Conservation (phyloP, 2,329 filamentous ascomycete species). For the Epichloe aotearoae region DNA sequence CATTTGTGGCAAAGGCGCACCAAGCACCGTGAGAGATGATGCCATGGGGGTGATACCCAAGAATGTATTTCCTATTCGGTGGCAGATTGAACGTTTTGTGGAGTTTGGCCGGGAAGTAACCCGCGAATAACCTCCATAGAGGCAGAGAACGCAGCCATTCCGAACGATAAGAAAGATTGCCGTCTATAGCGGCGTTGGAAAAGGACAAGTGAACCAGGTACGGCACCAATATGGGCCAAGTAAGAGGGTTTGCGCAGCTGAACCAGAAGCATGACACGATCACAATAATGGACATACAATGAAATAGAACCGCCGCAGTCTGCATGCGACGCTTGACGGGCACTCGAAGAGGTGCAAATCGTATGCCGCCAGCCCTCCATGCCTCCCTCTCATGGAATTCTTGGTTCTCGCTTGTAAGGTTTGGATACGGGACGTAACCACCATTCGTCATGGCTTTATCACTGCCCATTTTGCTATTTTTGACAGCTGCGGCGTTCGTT, state of each 20-base stretch:
- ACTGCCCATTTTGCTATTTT: background rate
- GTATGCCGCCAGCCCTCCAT: constrained; percentile 43
- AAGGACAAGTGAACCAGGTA: constrained; percentile 73
- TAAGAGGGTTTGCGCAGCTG: constrained; percentile 78
- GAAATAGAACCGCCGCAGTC: constrained; percentile 64
- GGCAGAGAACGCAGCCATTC: constrained; percentile 59
- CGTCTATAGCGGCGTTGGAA: constrained; percentile 64
- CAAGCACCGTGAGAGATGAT: constrained; percentile 97
- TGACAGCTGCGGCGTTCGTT: background rate
- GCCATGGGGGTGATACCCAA: constrained; percentile 89
- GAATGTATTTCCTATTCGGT: constrained; percentile 81
- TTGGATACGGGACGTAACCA: constrained; percentile 15
- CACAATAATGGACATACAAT: constrained; percentile 58
- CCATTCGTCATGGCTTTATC: background rate
- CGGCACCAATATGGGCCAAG: constrained; percentile 65
- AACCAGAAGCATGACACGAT: constrained; percentile 77
- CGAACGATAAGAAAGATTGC: constrained; percentile 60
- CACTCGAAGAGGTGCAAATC: constrained; percentile 71
- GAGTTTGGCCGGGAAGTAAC: constrained; percentile 80
- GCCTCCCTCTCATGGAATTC: constrained; percentile 15
- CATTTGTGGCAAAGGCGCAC: constrained; percentile 80
- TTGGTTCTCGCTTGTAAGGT: constrained; percentile 11
- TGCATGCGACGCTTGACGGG: constrained; percentile 60
- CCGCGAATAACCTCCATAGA: constrained; percentile 80
- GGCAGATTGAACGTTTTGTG: constrained; percentile 74